phyloP scores from a whole-genome alignment of 192 early-diverging fungal genomes.

The Pilobolus umbonatus region DNA sequence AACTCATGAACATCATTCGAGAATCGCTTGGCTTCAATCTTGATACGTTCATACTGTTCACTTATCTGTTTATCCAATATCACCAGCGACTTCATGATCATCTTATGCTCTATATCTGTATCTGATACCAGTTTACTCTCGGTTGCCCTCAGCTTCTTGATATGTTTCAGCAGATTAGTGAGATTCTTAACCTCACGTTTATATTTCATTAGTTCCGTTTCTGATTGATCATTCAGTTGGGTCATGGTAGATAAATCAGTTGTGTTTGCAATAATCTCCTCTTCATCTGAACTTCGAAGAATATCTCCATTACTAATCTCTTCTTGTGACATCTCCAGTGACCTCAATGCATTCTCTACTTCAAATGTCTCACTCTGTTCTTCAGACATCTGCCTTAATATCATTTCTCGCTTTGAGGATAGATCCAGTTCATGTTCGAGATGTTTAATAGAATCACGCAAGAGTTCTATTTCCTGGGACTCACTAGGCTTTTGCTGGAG shows the following conservation, averaged over 20 bases:
- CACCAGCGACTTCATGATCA: background rate
- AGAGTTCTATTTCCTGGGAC: background rate
- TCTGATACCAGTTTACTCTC: background rate
- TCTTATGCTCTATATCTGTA: background rate
- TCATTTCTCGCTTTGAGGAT: conserved; percentile 1
- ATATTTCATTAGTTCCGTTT: background rate
- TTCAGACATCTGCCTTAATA: conserved; percentile 7
- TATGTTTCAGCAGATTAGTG: background rate
- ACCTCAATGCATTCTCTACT: conserved; percentile 9
- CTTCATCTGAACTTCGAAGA: background rate
- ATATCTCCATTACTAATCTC: background rate
- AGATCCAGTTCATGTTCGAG: conserved; percentile 16
- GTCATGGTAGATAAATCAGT: background rate
- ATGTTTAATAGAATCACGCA: conserved; percentile 5
- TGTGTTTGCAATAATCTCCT: background rate
- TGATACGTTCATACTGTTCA: conserved; percentile 5
- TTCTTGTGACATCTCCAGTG: conserved; percentile 1
- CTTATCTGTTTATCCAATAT: conserved; percentile 2
- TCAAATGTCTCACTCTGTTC: conserved; percentile 1
- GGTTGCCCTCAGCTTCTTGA: background rate
- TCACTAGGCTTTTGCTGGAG: background rate
- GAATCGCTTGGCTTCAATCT: conserved; percentile 8
- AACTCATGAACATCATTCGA: conserved; percentile 11
- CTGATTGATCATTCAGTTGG: background rate
- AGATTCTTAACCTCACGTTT: conserved; percentile 8